phyloP scores from a whole-genome alignment of 768 basidiomycete species.

The Leccinum ochraceum region DNA sequence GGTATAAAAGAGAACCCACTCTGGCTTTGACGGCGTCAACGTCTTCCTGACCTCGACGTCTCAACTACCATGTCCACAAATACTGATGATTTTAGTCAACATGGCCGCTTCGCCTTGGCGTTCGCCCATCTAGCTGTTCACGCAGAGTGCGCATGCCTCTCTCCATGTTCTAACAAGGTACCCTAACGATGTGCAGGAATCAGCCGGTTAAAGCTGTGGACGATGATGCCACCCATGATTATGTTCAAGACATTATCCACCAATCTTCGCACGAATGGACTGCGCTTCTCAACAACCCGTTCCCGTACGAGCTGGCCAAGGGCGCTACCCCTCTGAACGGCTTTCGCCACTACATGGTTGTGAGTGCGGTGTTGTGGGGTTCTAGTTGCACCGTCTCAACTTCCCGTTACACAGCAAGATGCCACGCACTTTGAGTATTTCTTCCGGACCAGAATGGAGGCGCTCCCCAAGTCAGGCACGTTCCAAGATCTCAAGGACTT shows the following conservation, averaged over 20 bases:
- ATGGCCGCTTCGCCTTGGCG: background rate
- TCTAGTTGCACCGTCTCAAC: background rate
- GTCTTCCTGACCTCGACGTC: background rate
- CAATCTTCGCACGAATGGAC: background rate
- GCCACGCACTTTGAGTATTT: constrained; percentile 8
- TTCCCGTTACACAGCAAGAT: constrained; percentile 2
- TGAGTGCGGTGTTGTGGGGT: background rate
- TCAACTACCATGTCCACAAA: background rate
- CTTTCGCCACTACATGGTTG: constrained; percentile 10
- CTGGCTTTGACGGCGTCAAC: too few species aligned
- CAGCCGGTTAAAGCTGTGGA: background rate
- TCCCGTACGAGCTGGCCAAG: background rate
- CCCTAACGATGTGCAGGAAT: background rate
- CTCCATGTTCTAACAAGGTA: background rate
- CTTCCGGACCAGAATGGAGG: constrained; percentile 1
- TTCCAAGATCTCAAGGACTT: constrained; percentile 4
- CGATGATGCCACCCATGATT: background rate
- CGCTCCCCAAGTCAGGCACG: background rate
- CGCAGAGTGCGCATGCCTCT: background rate
- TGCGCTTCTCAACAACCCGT: background rate
- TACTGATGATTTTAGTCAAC: background rate
- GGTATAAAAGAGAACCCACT: background rate
- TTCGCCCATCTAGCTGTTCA: background rate
- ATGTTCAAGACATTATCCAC: constrained; percentile 1
- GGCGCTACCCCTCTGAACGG: constrained; percentile 1